Base-by-base conservation (phyloP, 495 filamentous ascomycete genomes). In the Tuber melanosporum region DNA sequence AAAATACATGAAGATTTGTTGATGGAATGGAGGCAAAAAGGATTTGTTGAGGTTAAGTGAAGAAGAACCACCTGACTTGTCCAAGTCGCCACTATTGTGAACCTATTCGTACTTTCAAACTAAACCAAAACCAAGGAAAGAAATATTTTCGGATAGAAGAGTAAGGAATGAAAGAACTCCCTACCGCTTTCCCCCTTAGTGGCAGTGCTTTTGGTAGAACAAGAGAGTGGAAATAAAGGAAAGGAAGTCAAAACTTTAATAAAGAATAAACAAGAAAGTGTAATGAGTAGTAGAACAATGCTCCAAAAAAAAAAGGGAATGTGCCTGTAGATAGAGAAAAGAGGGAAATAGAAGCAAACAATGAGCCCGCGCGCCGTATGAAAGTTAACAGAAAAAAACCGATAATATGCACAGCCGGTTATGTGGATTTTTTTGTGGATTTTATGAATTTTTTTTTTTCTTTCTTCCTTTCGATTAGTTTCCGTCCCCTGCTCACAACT, bases 401-500 rank as follows among this genome's bases (percentile, higher is more conserved):
- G 73, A 62, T 72, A 80, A 78, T 80, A 80, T 80, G 74, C 71
- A 80, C 77, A 80, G 73, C 74, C 71, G 72, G 46, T 45, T 72
- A 78, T 80, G 74, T 78, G 71, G 43, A 72, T 45, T 42, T 44
- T 79, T 66, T 75, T 79, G 39, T 75, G 39, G 39, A 41, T 79
- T 66, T 66, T 66, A 41, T 41, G 39, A 41, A 3, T 15, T 66
- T 7, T 12, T 12, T 66, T 15, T 66, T 76, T 79, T 75, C 73
- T 32, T 73, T 70, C 74, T 80, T 36, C 62, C n/a, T 43, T 62
- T 73, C 32, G 43, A 70, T 71, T 72, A 62, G 42, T 80, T 70
- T 46, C 26, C 77, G 57, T 42, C 71, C 71, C 32, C 78, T 41
- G 73, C 36, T 71, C 52, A 36, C 46, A 74, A 43, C 44, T 49